Conservation (phyloP, 169 alveolate species). For the Eimeria praecox region DNA sequence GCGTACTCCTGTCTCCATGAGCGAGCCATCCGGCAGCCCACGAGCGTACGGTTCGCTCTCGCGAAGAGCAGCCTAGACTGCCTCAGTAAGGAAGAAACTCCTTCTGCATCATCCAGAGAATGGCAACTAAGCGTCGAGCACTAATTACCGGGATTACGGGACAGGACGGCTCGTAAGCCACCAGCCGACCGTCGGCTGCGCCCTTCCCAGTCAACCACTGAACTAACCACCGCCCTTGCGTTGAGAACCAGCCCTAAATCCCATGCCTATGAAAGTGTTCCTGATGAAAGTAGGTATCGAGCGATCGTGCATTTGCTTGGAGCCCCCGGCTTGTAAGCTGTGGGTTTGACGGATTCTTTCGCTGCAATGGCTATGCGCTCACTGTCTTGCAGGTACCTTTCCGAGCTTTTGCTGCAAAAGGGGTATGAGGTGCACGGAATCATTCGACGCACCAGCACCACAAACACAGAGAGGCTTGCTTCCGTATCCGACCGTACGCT, state of each 20-base stretch:
- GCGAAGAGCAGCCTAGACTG: slow-evolving; percentile 3
- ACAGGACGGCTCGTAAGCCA: slow-evolving; percentile 90
- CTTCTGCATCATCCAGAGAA: background rate
- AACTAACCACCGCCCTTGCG: background rate
- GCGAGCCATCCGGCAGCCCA: background rate
- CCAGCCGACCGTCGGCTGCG: background rate
- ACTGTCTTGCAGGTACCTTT: slow-evolving; percentile 85
- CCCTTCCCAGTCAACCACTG: no score
- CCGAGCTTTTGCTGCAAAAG: slow-evolving; percentile 89
- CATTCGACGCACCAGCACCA: slow-evolving; percentile 88
- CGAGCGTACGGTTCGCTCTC: background rate
- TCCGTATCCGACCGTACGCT: slow-evolving; percentile 86
- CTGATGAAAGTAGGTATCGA: background rate
- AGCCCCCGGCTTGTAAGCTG: background rate
- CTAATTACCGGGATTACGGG: slow-evolving; percentile 93
- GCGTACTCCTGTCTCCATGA: background rate
- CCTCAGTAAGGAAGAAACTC: background rate
- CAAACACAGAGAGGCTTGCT: slow-evolving; percentile 87
- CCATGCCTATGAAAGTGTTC: background rate
- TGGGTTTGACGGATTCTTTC: background rate
- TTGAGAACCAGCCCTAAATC: background rate
- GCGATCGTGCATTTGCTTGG: background rate
- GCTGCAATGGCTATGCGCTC: background rate
- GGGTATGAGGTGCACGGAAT: slow-evolving; percentile 90
- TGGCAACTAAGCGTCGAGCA: slow-evolving; percentile 77